Base-by-base conservation (phyloP, 1,139 yeast genomes). In the Pichia sp. region DNA sequence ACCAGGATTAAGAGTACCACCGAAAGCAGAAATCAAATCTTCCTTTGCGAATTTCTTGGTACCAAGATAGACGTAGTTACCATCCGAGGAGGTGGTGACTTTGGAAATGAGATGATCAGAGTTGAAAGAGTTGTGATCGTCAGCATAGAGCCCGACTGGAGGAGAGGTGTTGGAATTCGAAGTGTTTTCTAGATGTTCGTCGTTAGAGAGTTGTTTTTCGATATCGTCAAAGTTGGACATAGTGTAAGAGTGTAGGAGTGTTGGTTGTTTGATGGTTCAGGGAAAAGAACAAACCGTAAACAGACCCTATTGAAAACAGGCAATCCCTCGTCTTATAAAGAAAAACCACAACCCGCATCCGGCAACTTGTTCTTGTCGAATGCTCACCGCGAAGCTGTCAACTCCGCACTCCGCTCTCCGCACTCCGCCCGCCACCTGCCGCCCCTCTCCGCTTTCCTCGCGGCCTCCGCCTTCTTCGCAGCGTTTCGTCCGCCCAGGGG, bases 1-100 rank as follows among this genome's bases (percentile, higher is more conserved):
- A 65, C 88, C 89, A 22, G 90, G 76, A 61, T 80, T 81, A 67
- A 83, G 65, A 36, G 79, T 73, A 79, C 91, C 91, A 62, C 90
- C 93, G 61, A 84, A 85, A n/a, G 91, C 91, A 38, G 71, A 69
- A 51, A 75, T 70, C 57, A 85, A 75, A 50, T 84, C 90, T 50
- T 76, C 72, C 60, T 78, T 77, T 58, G 79, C 73, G 60, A 85
- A 88, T 63, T 77, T 82, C 56, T 85, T 83, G 61, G 81, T 79
- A 18, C 96, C 96, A 60, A 88, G 78, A 60, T 75, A 83, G 54
- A 88, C 74, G 65, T 79, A 84, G 54, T 84, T 86, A 44, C 83
- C 69, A 48, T 63, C 68, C 2, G 59, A 58, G 1, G 66, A 60
- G 1, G 67, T 62, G 19, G 53, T 47, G 19, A 63, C 62, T 41